These are phyloP conservation scores for Alternaria arborescens DNA, from an alignment of 2,329 filamentous ascomycete genomes.

Conservation along the genomic window DNA sequence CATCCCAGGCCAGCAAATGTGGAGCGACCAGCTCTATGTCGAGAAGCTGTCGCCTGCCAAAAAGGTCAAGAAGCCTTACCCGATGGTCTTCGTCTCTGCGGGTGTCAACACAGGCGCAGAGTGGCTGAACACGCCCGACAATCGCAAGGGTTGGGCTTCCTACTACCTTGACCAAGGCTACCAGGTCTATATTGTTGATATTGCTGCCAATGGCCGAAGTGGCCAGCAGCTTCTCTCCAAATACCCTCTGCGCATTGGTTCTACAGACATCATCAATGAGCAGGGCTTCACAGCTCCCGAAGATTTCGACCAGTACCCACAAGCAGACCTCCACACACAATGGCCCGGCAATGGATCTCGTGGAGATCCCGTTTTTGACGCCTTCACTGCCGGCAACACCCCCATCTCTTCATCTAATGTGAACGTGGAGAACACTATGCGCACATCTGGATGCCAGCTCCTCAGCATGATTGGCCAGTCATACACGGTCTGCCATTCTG, in stretches of 20 bases:
- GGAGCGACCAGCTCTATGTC: constrained; percentile 30
- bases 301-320: constrained; percentile 24
- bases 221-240: constrained; percentile 12
- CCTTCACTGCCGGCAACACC: constrained; percentile 27
- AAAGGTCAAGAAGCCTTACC: constrained; percentile 23
- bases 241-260: constrained; percentile 20
- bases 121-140: constrained; percentile 29
- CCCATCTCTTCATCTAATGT: constrained; percentile 26
- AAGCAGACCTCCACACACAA: constrained; percentile 30
- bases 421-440: constrained; percentile 30
- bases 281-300: constrained; percentile 25
- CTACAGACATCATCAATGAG: constrained; percentile 22
- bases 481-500: constrained; percentile 30
- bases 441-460: constrained; percentile 24
- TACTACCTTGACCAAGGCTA: constrained; percentile 32
- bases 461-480: constrained; percentile 29
- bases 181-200: constrained; percentile 33
- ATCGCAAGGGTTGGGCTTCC: constrained; percentile 29
- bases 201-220: constrained; percentile 21
- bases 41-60: constrained; percentile 30
- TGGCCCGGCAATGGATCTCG: constrained; percentile 28
- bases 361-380: constrained; percentile 30
- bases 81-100: constrained; percentile 34
- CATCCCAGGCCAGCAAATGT: constrained; percentile 27
- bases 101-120: constrained; percentile 29